Conservation (phyloP, 768 basidiomycete species). For the Mycena metata region DNA sequence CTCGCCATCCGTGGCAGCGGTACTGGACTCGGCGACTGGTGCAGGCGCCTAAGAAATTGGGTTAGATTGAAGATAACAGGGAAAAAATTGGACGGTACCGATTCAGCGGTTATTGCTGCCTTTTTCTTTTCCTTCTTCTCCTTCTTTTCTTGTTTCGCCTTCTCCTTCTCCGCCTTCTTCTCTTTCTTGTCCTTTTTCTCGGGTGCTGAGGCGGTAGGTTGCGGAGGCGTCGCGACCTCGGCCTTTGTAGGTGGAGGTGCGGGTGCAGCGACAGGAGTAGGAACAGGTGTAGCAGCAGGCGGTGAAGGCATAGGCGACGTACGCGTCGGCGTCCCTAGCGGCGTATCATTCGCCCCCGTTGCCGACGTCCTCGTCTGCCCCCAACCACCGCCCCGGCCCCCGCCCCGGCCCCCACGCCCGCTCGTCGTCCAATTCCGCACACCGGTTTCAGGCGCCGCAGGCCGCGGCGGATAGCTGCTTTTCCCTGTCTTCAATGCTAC, state of each 20-base stretch:
- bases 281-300: conserved; percentile 26
- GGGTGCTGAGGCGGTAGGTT: conserved; percentile 32
- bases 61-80: neutral
- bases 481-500: conserved; percentile 32
- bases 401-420: conserved; percentile 47
- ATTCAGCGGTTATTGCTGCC: neutral
- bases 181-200: conserved; percentile 42
- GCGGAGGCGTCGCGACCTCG: conserved; percentile 18
- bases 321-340: conserved; percentile 72
- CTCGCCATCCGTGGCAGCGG: neutral
- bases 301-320: conserved; percentile 49
- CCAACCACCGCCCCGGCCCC: conserved; percentile 23
- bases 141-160: conserved; percentile 54
- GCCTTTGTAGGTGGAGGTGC: conserved; percentile 10
- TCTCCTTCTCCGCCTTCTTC: conserved; percentile 44
- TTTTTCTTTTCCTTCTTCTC: conserved; percentile 35
- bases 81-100: neutral
- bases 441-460: conserved; percentile 38
- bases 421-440: conserved; percentile 42
- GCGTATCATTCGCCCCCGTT: conserved; percentile 69
- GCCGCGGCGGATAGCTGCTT: conserved; percentile 35
- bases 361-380: conserved; percentile 30
- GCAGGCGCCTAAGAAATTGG: conserved; percentile 8
- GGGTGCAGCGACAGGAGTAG: neutral
- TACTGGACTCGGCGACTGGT: neutral